Percentiles rank a stretch among this genome's conserved stretches.
Conservation (phyloP, 2,329 filamentous ascomycete genomes). For the Pleoardoris graminearum region DNA sequence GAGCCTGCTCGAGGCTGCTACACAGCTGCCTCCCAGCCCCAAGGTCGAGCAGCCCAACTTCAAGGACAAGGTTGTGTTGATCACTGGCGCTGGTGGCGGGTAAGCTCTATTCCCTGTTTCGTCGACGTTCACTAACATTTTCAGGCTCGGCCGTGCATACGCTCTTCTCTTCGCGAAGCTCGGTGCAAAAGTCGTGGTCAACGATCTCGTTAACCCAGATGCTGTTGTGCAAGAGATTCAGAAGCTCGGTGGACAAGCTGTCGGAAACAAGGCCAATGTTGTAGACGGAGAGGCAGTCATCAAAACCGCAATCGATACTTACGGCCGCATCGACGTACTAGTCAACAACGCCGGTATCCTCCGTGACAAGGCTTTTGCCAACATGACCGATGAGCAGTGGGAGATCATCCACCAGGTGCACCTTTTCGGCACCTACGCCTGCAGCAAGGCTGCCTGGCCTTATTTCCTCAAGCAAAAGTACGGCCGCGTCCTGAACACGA, state of each 20-base stretch:
- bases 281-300: constrained; percentile 91
- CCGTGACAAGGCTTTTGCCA: constrained; percentile 94
- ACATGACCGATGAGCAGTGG: constrained; percentile 96
- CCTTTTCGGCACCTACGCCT: constrained; percentile 91
- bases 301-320: constrained; percentile 90
- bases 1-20: constrained; percentile 58
- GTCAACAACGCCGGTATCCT: constrained; percentile 99
- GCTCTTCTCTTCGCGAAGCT: constrained; percentile 82
- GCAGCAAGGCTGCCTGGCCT: constrained; percentile 96
- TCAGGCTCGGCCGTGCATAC: constrained; percentile 85
- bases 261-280: constrained; percentile 89
- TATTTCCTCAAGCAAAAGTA: constrained; percentile 99
- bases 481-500: constrained; percentile 94
- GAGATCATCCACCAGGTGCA: constrained; percentile 91
- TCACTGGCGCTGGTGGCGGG: constrained; percentile 48
- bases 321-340: constrained; percentile 89
- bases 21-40: constrained; percentile 35
- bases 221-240: constrained; percentile 90
- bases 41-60: constrained; percentile 40
- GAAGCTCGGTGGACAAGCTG: constrained; percentile 84
- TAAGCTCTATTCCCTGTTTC: constrained; percentile 8
- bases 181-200: constrained; percentile 86
- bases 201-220: constrained; percentile 93
- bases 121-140: constrained; percentile 23
- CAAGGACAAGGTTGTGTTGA: constrained; percentile 44